Evolutionary conservation across 2,329 filamentous ascomycete genomes (phyloP).

Genomic region (Plenodomus biglobosus): DNA sequence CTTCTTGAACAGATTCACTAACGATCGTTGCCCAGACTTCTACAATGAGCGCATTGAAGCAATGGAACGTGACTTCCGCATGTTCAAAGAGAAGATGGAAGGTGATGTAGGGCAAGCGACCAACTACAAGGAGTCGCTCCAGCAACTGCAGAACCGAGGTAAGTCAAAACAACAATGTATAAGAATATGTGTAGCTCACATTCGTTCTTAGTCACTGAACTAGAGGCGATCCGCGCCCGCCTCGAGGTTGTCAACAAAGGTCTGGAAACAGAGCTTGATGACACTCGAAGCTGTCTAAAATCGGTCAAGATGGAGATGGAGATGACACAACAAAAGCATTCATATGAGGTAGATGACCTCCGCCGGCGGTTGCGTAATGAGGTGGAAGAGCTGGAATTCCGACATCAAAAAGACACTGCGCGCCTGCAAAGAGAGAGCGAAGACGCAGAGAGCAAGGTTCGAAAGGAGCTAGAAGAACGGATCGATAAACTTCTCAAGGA

Average conservation of each 20-base stretch:
- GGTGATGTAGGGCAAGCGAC: conserved; percentile 68
- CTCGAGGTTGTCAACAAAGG: conserved; percentile 56
- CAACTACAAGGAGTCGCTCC: conserved; percentile 71
- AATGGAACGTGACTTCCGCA: conserved; percentile 72
- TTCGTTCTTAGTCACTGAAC: conserved; percentile 53
- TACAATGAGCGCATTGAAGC: conserved; percentile 76
- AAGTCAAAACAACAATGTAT: conserved; percentile 36
- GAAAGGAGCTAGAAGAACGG: conserved; percentile 54
- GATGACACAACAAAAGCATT: conserved; percentile 55
- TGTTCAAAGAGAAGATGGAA: conserved; percentile 72
- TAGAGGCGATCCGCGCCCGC: conserved; percentile 57
- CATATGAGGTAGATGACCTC: conserved; percentile 55
- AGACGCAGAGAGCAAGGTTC: conserved; percentile 48
- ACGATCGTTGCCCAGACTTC: conserved; percentile 68
- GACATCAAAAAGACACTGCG: conserved; percentile 60
- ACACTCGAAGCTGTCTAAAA: conserved; percentile 56
- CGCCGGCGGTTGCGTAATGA: conserved; percentile 58
- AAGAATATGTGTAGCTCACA: not conserved
- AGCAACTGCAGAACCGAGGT: conserved; percentile 75
- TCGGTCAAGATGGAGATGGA: conserved; percentile 54
- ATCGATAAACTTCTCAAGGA: conserved; percentile 60
- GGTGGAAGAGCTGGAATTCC: conserved; percentile 57
- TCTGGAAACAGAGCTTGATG: conserved; percentile 69
- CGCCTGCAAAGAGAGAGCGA: conserved; percentile 56
- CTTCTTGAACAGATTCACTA: conserved; percentile 75